Evolutionary conservation across 257 asterid genomes (phyloP).

Genomic region (Jacaranda copaia): DNA sequence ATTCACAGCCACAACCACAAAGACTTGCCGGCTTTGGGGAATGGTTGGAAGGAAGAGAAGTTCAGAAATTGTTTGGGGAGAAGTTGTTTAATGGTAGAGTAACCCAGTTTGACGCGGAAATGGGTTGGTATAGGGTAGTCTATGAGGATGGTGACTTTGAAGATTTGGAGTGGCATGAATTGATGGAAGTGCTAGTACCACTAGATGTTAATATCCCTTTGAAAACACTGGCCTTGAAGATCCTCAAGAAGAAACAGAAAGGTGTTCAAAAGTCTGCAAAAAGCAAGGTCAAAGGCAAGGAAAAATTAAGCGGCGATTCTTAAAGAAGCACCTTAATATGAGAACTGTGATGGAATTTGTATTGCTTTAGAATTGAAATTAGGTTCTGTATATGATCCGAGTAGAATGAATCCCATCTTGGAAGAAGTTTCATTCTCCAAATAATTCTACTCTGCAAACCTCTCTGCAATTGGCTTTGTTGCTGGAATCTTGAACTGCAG

Average conservation of each 20-base stretch:
- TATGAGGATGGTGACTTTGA: conserved; percentile 80
- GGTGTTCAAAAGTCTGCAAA: conserved; percentile 39
- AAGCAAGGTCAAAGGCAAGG: conserved; percentile 34
- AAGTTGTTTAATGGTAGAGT: conserved; percentile 54
- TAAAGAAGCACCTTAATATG: neutral
- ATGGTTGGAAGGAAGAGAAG: conserved; percentile 76
- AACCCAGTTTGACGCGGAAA: conserved; percentile 52
- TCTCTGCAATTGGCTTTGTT: neutral
- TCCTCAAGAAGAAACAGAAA: conserved; percentile 53
- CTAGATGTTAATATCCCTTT: conserved; percentile 64
- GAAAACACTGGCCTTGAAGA: conserved; percentile 59
- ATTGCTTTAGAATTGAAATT: neutral
- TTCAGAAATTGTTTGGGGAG: conserved; percentile 54
- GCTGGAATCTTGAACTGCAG: neutral
- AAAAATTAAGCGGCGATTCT: conserved; percentile 16
- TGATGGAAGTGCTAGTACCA: conserved; percentile 59
- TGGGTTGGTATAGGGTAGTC: conserved; percentile 67
- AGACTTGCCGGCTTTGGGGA: conserved; percentile 53
- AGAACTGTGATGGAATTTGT: neutral
- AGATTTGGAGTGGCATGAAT: conserved; percentile 73
- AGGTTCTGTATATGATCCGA: neutral
- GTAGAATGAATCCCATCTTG: neutral
- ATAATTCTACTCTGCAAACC: neutral
- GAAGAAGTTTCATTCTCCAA: neutral
- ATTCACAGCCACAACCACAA: conserved; percentile 31